Evolutionary conservation across 495 filamentous ascomycete genomes (phyloP).

Genomic region (Diplogelasinospora grovesii): DNA sequence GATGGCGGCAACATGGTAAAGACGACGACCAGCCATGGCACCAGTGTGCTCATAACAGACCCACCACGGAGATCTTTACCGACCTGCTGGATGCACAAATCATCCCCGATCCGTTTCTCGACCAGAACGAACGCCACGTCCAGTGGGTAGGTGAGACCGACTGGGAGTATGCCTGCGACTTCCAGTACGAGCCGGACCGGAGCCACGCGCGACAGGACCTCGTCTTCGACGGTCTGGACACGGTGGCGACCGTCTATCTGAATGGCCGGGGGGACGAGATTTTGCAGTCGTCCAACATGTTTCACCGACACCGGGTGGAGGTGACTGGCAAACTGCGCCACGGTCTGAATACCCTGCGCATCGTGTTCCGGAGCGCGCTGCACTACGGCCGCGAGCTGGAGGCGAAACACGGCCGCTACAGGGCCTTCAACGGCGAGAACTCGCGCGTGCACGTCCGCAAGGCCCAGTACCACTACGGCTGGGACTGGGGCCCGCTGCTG

Average conservation of each 20-base stretch:
- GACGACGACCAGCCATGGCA: no score
- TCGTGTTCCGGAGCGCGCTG: slow-evolving; percentile 53
- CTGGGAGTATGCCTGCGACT: slow-evolving; percentile 68
- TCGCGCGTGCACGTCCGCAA: slow-evolving; percentile 69
- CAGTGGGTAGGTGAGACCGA: slow-evolving; percentile 78
- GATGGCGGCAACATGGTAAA: no score
- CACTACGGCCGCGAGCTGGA: slow-evolving; percentile 48
- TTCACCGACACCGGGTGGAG: slow-evolving; percentile 64
- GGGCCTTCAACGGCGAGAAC: slow-evolving; percentile 69
- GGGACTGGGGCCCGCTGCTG: slow-evolving; percentile 84
- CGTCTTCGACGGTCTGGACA: slow-evolving; percentile 79
- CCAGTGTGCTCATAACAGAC: no score
- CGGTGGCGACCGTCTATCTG: slow-evolving; percentile 69
- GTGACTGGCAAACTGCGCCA: slow-evolving; percentile 48
- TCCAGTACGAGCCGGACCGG: slow-evolving; percentile 37
- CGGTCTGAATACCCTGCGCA: slow-evolving; percentile 40
- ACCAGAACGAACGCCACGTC: slow-evolving; percentile 70
- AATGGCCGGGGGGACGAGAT: slow-evolving; percentile 65
- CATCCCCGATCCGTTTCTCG: slow-evolving; percentile 67
- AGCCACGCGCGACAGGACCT: slow-evolving; percentile 44
- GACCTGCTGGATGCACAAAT: no score
- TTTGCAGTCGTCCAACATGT: slow-evolving; percentile 75
- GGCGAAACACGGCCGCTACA: slow-evolving; percentile 46
- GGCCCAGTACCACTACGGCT: slow-evolving; percentile 89
- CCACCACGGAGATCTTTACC: no score